A percentile compares a stretch with the other conserved stretches of the same genome.
phyloP scores from a whole-genome alignment of 1,284 basidiomycete genomes.

The Puccinia polysora region DNA sequence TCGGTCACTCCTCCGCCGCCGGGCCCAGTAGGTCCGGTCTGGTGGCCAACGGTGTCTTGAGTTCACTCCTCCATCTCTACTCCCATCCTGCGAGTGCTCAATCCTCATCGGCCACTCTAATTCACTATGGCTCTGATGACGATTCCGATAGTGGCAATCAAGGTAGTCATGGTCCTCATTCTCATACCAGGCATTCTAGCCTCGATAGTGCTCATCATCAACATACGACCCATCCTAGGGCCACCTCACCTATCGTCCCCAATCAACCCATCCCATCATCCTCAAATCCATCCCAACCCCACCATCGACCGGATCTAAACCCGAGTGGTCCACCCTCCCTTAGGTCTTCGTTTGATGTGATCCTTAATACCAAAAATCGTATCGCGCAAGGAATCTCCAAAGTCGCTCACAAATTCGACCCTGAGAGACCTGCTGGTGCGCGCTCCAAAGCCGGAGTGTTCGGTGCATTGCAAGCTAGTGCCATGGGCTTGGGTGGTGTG shows the following conservation, averaged over 20 bases:
- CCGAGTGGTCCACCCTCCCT: constrained; percentile 1
- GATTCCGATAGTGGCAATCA: constrained; percentile 17
- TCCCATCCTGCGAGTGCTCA: constrained; percentile 34
- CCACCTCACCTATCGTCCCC: background rate
- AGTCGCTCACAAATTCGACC: constrained; percentile 3
- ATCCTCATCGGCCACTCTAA: constrained; percentile 35
- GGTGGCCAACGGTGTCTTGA: constrained; percentile 37
- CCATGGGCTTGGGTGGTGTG: constrained; percentile 36
- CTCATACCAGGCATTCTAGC: background rate
- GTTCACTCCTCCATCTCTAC: constrained; percentile 35
- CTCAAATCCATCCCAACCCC: background rate
- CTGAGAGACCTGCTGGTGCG: constrained; percentile 13
- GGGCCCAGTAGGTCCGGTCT: constrained; percentile 3
- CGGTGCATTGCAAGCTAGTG: constrained; percentile 41
- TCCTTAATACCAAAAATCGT: background rate
- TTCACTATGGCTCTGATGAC: constrained; percentile 37
- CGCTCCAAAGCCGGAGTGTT: constrained; percentile 34
- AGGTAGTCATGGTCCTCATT: background rate
- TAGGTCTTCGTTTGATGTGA: background rate
- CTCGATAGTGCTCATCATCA: background rate
- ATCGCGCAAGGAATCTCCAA: constrained; percentile 4
- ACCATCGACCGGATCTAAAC: background rate
- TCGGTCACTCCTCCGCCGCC: background rate
- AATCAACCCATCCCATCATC: background rate
- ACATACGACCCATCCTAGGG: background rate